phyloP scores from a whole-genome alignment of 768 basidiomycete genomes.

The Hydnum rufescens region DNA sequence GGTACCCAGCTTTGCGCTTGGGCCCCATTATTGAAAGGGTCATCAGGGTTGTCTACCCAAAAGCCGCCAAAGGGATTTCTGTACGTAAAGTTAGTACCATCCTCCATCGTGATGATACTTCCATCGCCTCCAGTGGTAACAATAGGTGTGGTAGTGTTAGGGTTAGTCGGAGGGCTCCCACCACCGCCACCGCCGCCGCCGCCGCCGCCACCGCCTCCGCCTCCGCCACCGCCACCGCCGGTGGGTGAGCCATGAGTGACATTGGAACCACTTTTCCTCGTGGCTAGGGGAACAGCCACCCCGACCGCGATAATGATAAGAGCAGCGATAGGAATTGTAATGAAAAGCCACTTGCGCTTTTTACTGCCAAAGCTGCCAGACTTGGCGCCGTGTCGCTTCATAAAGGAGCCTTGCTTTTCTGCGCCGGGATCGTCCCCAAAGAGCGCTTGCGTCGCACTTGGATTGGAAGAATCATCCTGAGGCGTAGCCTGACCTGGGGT shows the following conservation, averaged over 20 bases:
- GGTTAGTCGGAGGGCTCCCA: constrained; percentile 11
- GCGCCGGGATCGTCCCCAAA: no score
- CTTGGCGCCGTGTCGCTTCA: no score
- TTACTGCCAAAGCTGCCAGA: no score
- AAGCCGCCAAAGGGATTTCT: constrained; percentile 62
- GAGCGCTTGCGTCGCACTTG: no score
- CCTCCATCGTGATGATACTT: constrained; percentile 52
- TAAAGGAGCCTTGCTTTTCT: no score
- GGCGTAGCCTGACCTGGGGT: no score
- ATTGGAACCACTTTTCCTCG: constrained; percentile 20
- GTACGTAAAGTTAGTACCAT: constrained; percentile 74
- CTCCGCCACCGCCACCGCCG: constrained; percentile 11
- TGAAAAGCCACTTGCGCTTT: no score
- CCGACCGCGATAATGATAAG: constrained; percentile 6
- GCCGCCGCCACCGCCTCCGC: constrained; percentile 13
- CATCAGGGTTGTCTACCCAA: constrained; percentile 72
- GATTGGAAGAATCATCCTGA: no score
- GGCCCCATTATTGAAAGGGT: constrained; percentile 74
- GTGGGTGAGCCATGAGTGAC: constrained; percentile 6
- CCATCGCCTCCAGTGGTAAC: constrained; percentile 59
- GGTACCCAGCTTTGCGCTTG: constrained; percentile 35
- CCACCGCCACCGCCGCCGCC: constrained; percentile 11
- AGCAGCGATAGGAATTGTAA: no score
- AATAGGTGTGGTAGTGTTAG: constrained; percentile 14
- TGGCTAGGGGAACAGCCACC: constrained; percentile 25